Percentiles rank a stretch among this genome's conserved stretches.
phyloP scores from a whole-genome alignment of 2,329 filamentous ascomycete genomes.

The Ilyonectria destructans region DNA sequence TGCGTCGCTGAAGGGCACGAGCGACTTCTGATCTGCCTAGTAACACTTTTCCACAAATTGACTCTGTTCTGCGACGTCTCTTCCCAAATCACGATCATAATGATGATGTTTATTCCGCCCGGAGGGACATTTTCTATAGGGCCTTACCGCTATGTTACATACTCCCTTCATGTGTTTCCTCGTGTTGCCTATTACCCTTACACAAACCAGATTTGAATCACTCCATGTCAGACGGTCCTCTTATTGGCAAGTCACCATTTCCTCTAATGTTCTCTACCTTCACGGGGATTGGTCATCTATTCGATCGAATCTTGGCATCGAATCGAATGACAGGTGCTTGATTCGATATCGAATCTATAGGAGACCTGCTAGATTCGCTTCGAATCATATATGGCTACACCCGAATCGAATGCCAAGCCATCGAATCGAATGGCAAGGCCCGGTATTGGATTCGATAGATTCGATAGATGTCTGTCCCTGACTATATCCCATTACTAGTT shows the following conservation, averaged over 20 bases:
- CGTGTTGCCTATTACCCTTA: constrained; percentile 10
- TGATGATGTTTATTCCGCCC: constrained; percentile 16
- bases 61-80: not conserved
- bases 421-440: no score
- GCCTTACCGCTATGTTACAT: constrained; percentile 10
- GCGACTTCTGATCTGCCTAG: not conserved
- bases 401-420: not conserved
- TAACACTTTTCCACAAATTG: constrained; percentile 4
- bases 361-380: no score
- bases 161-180: constrained; percentile 8
- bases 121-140: constrained; percentile 10
- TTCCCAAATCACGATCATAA: not conserved
- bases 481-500: not conserved
- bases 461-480: no score
- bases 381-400: no score
- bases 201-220: constrained; percentile 13
- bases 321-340: constrained; percentile 14
- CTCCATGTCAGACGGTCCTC: constrained; percentile 16
- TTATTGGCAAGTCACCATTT: constrained; percentile 11
- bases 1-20: no score
- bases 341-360: constrained; percentile 2
- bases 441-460: no score
- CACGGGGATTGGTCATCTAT: constrained; percentile 17
- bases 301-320: constrained; percentile 10
- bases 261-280: constrained; percentile 19